phyloP scores from a whole-genome alignment of 2,329 filamentous ascomycete genomes.

The Nemania abortiva region DNA sequence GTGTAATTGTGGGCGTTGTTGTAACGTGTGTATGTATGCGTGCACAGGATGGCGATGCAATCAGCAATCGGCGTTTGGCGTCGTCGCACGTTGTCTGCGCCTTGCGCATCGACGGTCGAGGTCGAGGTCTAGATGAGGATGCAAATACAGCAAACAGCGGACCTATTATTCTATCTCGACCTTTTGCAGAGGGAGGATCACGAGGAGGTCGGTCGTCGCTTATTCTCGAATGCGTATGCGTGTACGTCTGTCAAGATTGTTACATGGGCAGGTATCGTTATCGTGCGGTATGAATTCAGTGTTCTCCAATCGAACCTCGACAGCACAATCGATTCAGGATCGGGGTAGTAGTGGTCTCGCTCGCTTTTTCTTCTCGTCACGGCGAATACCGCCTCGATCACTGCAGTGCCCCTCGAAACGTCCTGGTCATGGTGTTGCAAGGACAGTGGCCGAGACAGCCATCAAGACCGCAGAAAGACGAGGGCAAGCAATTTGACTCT shows the following conservation, averaged over 20 bases:
- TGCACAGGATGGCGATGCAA: background rate
- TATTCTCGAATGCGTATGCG: background rate
- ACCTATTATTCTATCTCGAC: background rate
- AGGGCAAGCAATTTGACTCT: background rate
- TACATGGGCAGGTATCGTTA: background rate
- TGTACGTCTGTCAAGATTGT: background rate
- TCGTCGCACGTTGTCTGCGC: constrained; percentile 15
- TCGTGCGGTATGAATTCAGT: constrained; percentile 14
- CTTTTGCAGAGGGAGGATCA: background rate
- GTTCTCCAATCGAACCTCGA: background rate
- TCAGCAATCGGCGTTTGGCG: constrained; percentile 3
- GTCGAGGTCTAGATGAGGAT: background rate
- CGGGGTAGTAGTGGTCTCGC: background rate
- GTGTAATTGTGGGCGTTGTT: no score
- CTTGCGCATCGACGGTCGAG: constrained; percentile 8
- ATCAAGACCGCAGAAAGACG: background rate
- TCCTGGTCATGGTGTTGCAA: constrained; percentile 30
- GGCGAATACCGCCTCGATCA: constrained; percentile 21
- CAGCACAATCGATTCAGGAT: background rate
- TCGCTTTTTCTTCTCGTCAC: constrained; percentile 17
- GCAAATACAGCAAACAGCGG: background rate
- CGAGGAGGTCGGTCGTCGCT: background rate
- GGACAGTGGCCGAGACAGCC: constrained; percentile 19
- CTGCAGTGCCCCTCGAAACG: constrained; percentile 10
- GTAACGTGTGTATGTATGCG: background rate